A percentile compares a stretch with the other conserved stretches of the same genome.
Evolutionary conservation across 495 filamentous ascomycete genomes (phyloP).

Genomic region (Hyphodiscus hymeniophilus): DNA sequence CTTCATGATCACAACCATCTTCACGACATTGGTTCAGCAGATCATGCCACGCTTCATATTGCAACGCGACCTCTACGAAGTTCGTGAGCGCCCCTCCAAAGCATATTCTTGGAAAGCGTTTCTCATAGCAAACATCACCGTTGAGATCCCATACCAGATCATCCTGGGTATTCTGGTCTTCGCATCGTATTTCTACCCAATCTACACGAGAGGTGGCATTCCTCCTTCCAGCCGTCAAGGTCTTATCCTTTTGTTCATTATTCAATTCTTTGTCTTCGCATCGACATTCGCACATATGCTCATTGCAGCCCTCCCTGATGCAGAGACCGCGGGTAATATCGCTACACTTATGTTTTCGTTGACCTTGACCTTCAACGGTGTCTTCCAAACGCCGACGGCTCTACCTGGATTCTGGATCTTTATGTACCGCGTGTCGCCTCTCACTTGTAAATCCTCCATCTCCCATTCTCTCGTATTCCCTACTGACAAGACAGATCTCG

Average conservation of each 20-base stretch:
- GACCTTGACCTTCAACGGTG: slow-evolving; percentile 57
- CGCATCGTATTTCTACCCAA: slow-evolving; percentile 34
- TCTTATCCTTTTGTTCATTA: slow-evolving; percentile 44
- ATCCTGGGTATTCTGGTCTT: slow-evolving; percentile 30
- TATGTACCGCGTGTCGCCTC: slow-evolving; percentile 72
- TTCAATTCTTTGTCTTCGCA: slow-evolving; percentile 56
- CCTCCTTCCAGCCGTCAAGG: slow-evolving; percentile 34
- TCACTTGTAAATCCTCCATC: slow-evolving; percentile 37
- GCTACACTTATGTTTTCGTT: slow-evolving; percentile 54
- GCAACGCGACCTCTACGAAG: slow-evolving; percentile 58
- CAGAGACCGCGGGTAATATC: slow-evolving; percentile 47
- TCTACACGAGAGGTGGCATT: slow-evolving; percentile 44
- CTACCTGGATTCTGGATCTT: slow-evolving; percentile 78
- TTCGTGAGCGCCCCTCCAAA: slow-evolving; percentile 59
- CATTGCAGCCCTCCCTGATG: slow-evolving; percentile 40
- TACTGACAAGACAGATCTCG: slow-evolving; percentile 28
- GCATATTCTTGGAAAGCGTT: slow-evolving; percentile 69
- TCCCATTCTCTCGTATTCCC: not conserved
- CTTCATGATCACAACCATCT: slow-evolving; percentile 47
- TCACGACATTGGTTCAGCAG: slow-evolving; percentile 30
- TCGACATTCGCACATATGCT: slow-evolving; percentile 49
- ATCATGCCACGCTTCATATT: slow-evolving; percentile 59
- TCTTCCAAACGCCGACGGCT: slow-evolving; percentile 52
- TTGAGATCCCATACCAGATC: slow-evolving; percentile 65
- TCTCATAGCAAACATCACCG: slow-evolving; percentile 57